Evolutionary conservation across 2,329 filamentous ascomycete genomes (phyloP).

Genomic region (Fusarium continuum): DNA sequence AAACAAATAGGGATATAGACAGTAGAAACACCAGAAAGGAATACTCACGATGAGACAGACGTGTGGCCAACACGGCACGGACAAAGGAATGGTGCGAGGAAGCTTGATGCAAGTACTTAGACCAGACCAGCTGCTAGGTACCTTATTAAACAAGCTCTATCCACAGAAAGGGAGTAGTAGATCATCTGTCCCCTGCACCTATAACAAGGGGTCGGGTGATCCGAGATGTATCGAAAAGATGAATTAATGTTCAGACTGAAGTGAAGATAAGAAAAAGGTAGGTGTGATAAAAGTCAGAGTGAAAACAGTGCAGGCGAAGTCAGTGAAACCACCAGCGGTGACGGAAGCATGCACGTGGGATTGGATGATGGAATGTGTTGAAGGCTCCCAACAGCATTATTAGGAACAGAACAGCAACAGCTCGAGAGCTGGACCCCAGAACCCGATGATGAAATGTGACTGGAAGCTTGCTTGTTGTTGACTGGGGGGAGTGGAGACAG

Average conservation of each 20-base stretch:
- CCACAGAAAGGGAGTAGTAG: slow-evolving; percentile 1
- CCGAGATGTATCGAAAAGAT: not conserved
- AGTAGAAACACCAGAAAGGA: not conserved
- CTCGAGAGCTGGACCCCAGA: slow-evolving; percentile 21
- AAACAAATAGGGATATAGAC: not conserved
- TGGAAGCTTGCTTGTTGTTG: slow-evolving; percentile 37
- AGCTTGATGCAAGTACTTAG: slow-evolving; percentile 22
- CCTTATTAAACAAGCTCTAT: slow-evolving; percentile 5
- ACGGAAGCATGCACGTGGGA: slow-evolving; percentile 38
- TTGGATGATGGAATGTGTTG: slow-evolving; percentile 1
- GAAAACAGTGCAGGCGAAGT: not conserved
- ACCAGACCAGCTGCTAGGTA: not conserved
- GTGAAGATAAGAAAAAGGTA: not conserved
- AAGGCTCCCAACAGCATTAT: not conserved
- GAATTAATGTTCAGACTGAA: not conserved
- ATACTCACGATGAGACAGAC: slow-evolving; percentile 4
- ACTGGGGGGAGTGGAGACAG: slow-evolving; percentile 28
- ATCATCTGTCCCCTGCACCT: slow-evolving; percentile 18
- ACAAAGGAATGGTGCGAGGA: slow-evolving; percentile 7
- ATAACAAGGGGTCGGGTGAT: slow-evolving; percentile 16
- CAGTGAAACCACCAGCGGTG: slow-evolving; percentile 25
- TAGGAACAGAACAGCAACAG: slow-evolving; percentile 1
- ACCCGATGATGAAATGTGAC: slow-evolving; percentile 33
- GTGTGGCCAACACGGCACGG: not conserved
- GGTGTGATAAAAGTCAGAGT: slow-evolving; percentile 1